Conservation (phyloP, 768 basidiomycete genomes). For the Neoboletus subvelutipes region DNA sequence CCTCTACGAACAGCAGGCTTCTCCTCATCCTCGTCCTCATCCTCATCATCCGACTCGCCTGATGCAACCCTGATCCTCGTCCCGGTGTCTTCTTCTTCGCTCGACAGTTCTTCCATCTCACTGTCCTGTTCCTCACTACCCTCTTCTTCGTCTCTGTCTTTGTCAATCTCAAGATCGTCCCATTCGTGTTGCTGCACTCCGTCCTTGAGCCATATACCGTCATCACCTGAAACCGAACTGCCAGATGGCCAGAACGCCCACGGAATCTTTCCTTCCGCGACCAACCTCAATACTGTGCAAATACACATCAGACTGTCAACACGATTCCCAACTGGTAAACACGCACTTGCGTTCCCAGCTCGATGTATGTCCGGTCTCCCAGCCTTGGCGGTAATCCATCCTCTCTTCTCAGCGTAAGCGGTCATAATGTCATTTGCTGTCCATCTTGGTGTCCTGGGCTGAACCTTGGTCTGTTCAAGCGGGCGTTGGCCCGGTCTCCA, state of each 20-base stretch:
- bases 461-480: constrained; percentile 17
- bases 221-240: constrained; percentile 29
- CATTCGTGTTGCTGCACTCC: constrained; percentile 22
- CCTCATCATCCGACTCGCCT: constrained; percentile 21
- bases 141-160: constrained; percentile 34
- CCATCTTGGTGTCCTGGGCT: constrained; percentile 46
- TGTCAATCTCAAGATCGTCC: constrained; percentile 26
- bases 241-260: constrained; percentile 89
- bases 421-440: constrained; percentile 84
- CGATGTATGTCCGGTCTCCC: constrained; percentile 86
- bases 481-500: constrained; percentile 57
- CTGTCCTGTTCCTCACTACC: constrained; percentile 29
- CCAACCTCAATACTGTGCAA: constrained; percentile 65
- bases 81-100: constrained; percentile 9
- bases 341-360: constrained; percentile 86
- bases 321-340: neutral
- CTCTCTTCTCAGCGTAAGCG: constrained; percentile 72
- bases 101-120: constrained; percentile 10
- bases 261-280: constrained; percentile 76
- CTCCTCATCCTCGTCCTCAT: constrained; percentile 19
- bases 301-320: neutral
- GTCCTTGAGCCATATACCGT: constrained; percentile 61
- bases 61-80: neutral
- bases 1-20: neutral
- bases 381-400: constrained; percentile 89